phyloP scores from a whole-genome alignment of 2,329 filamentous ascomycete species.

The Aureobasidium sp. region DNA sequence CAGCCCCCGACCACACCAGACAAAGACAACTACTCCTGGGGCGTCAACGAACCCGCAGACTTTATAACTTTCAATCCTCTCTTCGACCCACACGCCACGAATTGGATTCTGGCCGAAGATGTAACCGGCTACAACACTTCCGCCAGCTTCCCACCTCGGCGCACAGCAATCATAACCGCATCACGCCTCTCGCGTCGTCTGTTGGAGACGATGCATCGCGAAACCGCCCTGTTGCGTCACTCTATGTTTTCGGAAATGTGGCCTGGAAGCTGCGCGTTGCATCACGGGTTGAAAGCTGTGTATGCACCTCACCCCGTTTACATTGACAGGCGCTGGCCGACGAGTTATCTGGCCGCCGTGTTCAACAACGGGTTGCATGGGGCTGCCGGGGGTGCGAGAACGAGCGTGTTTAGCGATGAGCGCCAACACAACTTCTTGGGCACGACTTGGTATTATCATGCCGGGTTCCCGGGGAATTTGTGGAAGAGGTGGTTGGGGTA shows the following conservation, averaged over 20 bases:
- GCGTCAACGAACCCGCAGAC: constrained; percentile 65
- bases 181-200: constrained; percentile 61
- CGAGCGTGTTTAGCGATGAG: constrained; percentile 44
- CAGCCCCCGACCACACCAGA: constrained; percentile 51
- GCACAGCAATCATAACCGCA: constrained; percentile 65
- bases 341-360: constrained; percentile 46
- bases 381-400: constrained; percentile 42
- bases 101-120: constrained; percentile 66
- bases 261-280: constrained; percentile 61
- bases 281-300: constrained; percentile 71
- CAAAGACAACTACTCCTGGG: constrained; percentile 53
- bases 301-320: constrained; percentile 55
- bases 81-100: constrained; percentile 63
- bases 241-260: constrained; percentile 79
- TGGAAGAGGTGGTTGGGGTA: constrained; percentile 52
- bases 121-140: constrained; percentile 59
- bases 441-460: constrained; percentile 49
- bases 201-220: constrained; percentile 66
- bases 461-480: constrained; percentile 46
- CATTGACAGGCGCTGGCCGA: constrained; percentile 51
- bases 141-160: constrained; percentile 54
- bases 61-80: constrained; percentile 72
- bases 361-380: constrained; percentile 51
- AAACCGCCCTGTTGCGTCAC: constrained; percentile 60
- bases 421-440: constrained; percentile 48